phyloP scores from a whole-genome alignment of 768 basidiomycete genomes.

The Austroboletus eburneus region DNA sequence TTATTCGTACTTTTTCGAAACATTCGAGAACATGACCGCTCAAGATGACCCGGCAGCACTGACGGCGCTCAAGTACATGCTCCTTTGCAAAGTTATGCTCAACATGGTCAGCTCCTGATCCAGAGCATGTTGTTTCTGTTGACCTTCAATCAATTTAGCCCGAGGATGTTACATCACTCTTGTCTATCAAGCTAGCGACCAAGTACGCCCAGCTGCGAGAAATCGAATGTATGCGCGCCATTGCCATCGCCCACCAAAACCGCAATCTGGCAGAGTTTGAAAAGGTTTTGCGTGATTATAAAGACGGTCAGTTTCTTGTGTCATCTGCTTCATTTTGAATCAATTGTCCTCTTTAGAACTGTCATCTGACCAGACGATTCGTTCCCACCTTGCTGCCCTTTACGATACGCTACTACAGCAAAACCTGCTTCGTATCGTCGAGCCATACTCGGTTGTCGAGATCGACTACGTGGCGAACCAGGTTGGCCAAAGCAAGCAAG shows the following conservation, averaged over 20 bases:
- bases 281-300: conserved; percentile 80
- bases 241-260: conserved; percentile 91
- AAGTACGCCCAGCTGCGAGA: conserved; percentile 87
- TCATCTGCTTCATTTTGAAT: background rate
- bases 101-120: conserved; percentile 63
- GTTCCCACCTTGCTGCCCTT: conserved; percentile 87
- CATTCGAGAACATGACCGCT: conserved; percentile 82
- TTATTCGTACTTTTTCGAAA: conserved; percentile 96
- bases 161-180: conserved; percentile 86
- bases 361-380: conserved; percentile 92
- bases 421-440: conserved; percentile 91
- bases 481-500: conserved; percentile 83
- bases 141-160: conserved; percentile 46
- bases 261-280: conserved; percentile 89
- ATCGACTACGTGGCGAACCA: conserved; percentile 81
- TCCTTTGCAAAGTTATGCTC: conserved; percentile 97
- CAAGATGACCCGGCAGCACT: conserved; percentile 77
- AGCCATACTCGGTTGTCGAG: conserved; percentile 93
- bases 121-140: background rate
- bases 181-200: conserved; percentile 81
- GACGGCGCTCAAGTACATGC: conserved; percentile 93
- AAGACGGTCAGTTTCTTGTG: conserved; percentile 50
- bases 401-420: conserved; percentile 97
- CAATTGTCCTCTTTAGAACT: conserved; percentile 55
- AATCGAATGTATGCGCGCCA: conserved; percentile 93